phyloP scores from a whole-genome alignment of 352 stramenopile species.

The Globisporangium takayamanum region DNA sequence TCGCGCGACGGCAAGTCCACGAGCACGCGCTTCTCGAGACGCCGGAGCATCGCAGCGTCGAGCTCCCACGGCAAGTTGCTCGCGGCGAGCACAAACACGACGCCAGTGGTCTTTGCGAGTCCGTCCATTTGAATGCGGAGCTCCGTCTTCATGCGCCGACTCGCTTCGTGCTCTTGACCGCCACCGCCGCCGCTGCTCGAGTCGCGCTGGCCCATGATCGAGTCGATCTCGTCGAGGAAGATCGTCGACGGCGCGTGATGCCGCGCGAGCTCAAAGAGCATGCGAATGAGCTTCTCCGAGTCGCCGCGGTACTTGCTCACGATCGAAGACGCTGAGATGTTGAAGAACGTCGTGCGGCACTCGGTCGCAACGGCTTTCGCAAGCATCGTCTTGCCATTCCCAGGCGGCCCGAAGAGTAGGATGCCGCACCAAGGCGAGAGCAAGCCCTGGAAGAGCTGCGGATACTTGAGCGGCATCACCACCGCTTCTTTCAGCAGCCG shows the following conservation, averaged over 20 bases:
- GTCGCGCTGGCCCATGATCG: conserved; percentile 86
- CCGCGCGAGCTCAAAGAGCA: conserved; percentile 77
- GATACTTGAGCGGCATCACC: conserved; percentile 93
- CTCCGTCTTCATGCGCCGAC: conserved; percentile 84
- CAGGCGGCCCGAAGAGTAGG: conserved; percentile 78
- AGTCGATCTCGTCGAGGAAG: conserved; percentile 86
- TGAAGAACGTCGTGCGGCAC: conserved; percentile 86
- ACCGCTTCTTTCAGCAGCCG: conserved; percentile 92
- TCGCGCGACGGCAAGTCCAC: conserved; percentile 65
- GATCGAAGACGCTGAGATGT: conserved; percentile 83
- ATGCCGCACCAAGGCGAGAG: conserved; percentile 89
- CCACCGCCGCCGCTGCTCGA: conserved; percentile 29
- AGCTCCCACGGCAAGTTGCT: conserved; percentile 83
- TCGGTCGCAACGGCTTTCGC: conserved; percentile 81
- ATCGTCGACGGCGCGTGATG: conserved; percentile 84
- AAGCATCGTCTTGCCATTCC: conserved; percentile 88
- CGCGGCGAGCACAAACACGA: conserved; percentile 77
- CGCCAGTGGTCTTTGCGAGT: conserved; percentile 67
- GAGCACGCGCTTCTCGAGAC: conserved; percentile 79
- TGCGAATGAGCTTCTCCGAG: conserved; percentile 83
- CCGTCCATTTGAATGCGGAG: conserved; percentile 86
- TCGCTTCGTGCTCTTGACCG: conserved; percentile 80
- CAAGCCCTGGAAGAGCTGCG: conserved; percentile 92
- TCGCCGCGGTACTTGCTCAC: conserved; percentile 84
- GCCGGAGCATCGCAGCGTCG: conserved; percentile 71